Evolutionary conservation across 768 basidiomycete genomes (phyloP).

Genomic region (Rhizopogon rudus): DNA sequence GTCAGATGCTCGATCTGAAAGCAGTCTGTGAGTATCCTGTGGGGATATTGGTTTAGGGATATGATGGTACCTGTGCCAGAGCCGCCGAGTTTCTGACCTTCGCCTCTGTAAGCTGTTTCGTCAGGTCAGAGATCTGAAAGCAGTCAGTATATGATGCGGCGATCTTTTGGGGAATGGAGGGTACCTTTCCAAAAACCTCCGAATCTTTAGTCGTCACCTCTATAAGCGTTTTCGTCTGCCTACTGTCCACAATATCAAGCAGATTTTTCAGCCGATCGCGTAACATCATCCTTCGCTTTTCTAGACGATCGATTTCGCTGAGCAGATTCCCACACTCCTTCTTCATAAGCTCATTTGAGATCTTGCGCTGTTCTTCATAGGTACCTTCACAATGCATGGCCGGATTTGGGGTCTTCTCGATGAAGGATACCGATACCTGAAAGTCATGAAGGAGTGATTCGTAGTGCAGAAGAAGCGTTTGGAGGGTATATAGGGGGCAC

Average conservation of each 20-base stretch:
- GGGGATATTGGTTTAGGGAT: constrained; percentile 17
- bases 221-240: constrained; percentile 46
- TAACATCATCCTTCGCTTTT: constrained; percentile 27
- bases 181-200: constrained; percentile 19
- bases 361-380: background rate
- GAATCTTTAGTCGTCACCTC: constrained; percentile 26
- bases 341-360: constrained; percentile 32
- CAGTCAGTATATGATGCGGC: background rate
- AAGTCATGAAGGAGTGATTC: constrained; percentile 50
- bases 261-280: constrained; percentile 26
- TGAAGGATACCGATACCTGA: constrained; percentile 43
- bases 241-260: constrained; percentile 47
- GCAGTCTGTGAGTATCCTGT: background rate
- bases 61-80: constrained; percentile 24
- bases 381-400: constrained; percentile 30
- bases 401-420: constrained; percentile 45
- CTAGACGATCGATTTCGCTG: constrained; percentile 45
- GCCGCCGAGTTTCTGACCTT: constrained; percentile 31
- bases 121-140: too few relatives aligned
- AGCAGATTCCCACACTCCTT: constrained; percentile 45
- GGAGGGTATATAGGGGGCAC: constrained; percentile 48
- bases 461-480: constrained; percentile 56
- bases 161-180: constrained; percentile 19
- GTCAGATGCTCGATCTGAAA: too few relatives aligned
- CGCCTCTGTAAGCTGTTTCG: too few relatives aligned